A percentile compares a stretch with the other conserved stretches of the same genome.
Conservation (phyloP, 106 monocot genomes). For the Gastrodia elata region DNA sequence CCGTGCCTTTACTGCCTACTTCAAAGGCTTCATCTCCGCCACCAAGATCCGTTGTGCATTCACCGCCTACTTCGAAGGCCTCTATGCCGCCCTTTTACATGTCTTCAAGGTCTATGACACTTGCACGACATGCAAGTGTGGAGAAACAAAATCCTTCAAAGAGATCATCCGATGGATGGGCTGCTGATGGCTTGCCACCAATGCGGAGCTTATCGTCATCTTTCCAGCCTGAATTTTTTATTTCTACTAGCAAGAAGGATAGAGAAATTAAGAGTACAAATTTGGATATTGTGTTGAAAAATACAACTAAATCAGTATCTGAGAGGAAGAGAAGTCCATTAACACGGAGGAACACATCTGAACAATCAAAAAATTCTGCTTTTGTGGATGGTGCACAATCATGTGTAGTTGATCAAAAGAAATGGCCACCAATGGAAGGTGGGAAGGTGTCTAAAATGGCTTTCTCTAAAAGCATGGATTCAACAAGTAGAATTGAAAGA, state of each 20-base stretch:
- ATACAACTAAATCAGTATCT: constrained; percentile 6
- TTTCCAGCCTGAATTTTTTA: constrained; percentile 47
- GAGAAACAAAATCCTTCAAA: constrained; percentile 31
- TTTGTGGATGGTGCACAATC: constrained; percentile 38
- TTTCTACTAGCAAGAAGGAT: constrained; percentile 25
- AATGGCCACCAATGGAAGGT: constrained; percentile 44
- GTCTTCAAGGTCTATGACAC: constrained; percentile 45
- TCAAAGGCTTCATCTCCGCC: constrained; percentile 28
- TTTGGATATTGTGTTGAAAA: constrained; percentile 29
- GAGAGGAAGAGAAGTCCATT: constrained; percentile 62
- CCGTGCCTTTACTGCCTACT: constrained; percentile 18
- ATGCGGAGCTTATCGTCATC: constrained; percentile 68
- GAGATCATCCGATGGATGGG: constrained; percentile 11
- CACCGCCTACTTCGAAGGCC: constrained; percentile 27
- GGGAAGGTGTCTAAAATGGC: constrained; percentile 28
- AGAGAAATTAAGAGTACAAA: constrained; percentile 7
- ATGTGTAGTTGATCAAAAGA: constrained; percentile 45
- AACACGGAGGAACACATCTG: constrained; percentile 44
- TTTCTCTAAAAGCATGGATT: constrained; percentile 17
- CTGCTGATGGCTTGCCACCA: constrained; percentile 57
- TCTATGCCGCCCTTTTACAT: constrained; percentile 26
- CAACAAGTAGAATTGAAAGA: constrained; percentile 24
- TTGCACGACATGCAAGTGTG: constrained; percentile 26
- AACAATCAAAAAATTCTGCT: constrained; percentile 58
- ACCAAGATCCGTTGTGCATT: constrained; percentile 20